phyloP scores from a whole-genome alignment of 2,329 filamentous ascomycete genomes.

The Xylariaceae sp. region DNA sequence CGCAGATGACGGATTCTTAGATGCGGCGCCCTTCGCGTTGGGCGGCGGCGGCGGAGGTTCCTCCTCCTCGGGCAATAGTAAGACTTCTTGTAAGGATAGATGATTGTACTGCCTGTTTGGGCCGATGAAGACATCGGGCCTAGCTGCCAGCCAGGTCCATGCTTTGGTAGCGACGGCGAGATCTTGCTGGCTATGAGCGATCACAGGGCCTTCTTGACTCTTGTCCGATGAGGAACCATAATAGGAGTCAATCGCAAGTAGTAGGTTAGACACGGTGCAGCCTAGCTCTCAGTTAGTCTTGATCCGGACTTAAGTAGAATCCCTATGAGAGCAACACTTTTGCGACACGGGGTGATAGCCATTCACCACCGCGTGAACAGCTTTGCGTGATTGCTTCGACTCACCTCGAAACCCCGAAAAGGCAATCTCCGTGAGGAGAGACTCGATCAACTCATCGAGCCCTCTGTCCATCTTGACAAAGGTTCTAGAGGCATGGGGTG shows the following conservation, averaged over 20 bases:
- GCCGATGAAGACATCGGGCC: constrained; percentile 39
- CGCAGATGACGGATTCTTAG: background rate
- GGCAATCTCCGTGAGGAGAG: constrained; percentile 40
- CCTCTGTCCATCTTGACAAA: constrained; percentile 34
- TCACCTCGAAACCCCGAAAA: constrained; percentile 40
- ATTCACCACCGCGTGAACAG: constrained; percentile 6
- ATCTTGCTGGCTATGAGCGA: constrained; percentile 19
- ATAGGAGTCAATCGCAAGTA: constrained; percentile 28
- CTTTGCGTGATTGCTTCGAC: constrained; percentile 18
- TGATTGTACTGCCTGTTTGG: constrained; percentile 34
- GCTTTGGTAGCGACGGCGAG: constrained; percentile 36
- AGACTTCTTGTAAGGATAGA: constrained; percentile 37
- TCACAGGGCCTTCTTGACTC: too few species aligned
- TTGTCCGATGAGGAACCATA: constrained; percentile 13
- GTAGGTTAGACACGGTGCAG: constrained; percentile 26
- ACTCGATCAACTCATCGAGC: constrained; percentile 42
- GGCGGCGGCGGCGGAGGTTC: constrained; percentile 6
- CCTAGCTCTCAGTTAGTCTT: constrained; percentile 24
- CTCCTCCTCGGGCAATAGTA: constrained; percentile 35
- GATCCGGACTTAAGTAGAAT: background rate
- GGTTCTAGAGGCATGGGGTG: constrained; percentile 20
- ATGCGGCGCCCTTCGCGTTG: background rate
- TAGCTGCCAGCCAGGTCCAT: constrained; percentile 39
- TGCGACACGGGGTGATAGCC: background rate
- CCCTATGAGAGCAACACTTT: background rate